Base-by-base conservation (phyloP, 1,139 yeast species). In the Geotrichum australiense region DNA sequence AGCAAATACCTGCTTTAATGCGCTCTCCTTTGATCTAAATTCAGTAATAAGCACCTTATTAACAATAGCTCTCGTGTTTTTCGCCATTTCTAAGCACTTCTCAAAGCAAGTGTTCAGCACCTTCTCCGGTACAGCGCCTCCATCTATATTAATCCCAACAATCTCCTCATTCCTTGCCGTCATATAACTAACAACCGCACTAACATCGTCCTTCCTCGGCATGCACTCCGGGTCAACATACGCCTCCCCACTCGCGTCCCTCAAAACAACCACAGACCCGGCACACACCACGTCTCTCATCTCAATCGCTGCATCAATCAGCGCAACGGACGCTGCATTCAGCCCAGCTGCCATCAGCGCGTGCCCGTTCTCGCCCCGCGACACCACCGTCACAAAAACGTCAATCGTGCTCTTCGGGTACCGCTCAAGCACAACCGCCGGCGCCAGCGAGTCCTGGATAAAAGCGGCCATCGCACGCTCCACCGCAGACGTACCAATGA, bases 331-430 rank as follows among this genome's bases (percentile, higher is more conserved):
- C 2, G 82, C 69, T 41, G 82, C 74, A 50, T 80, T 80, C 11
- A 76, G 63, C 6, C 68, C 64, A 7, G 66, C 64, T 0, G 68
- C 59, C 18, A 59, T 49, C 30, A 62, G 49, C 8, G 68, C 54
- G 46, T 68, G 63, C 20, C 66, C 63, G 10, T 54, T 50, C 11
- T 64, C 50, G 33, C 71, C 70, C 14, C 69, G 60, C 7, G 81
- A 69, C 15, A 86, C 66, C 2, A 86, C 66, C 33, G 82, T 76
- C n/a, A 89, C 69, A 53, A 80, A 81, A 19, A 91, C 70, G 55
- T 81, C 93, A 42, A 91, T 84, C 19, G 89, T 78, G 7, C 95
- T 83, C 61, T 91, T 91, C 4, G 97, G 96, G 58, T 89, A 89
- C 47, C 79, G 76, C 14, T 76, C 76, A 37, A 86, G 66, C 32